phyloP scores from a whole-genome alignment of 73 alveolate species.

The Tetrahymena elliotti region DNA sequence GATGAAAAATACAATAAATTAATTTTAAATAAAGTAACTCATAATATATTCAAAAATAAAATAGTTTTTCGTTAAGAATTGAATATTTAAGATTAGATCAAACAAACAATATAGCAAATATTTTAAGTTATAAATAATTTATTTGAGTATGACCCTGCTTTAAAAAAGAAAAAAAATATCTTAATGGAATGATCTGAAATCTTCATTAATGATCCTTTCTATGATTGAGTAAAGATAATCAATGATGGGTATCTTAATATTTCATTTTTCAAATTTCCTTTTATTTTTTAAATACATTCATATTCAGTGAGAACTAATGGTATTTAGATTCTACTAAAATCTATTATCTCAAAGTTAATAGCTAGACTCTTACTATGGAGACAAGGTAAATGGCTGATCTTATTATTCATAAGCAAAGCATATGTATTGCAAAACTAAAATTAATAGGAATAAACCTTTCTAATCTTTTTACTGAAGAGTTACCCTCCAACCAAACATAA shows the following conservation, averaged over 20 bases:
- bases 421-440: slow-evolving; percentile 56
- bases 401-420: slow-evolving; percentile 64
- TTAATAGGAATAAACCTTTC: slow-evolving; percentile 66
- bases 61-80: slow-evolving; percentile 86
- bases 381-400: slow-evolving; percentile 39
- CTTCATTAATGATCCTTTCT: slow-evolving; percentile 93
- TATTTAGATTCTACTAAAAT: slow-evolving; percentile 48
- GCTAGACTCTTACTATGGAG: slow-evolving; percentile 33
- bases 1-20: slow-evolving; percentile 74
- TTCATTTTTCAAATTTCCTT: neutral
- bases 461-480: slow-evolving; percentile 51
- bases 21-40: neutral
- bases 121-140: slow-evolving; percentile 89
- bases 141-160: slow-evolving; percentile 75
- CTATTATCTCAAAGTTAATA: slow-evolving; percentile 6
- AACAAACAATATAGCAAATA: slow-evolving; percentile 87
- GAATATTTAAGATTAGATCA: slow-evolving; percentile 96
- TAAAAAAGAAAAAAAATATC: slow-evolving; percentile 77
- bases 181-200: slow-evolving; percentile 95
- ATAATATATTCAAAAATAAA: neutral
- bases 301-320: slow-evolving; percentile 8
- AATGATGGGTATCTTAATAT: slow-evolving; percentile 39
- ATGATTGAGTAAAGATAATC: slow-evolving; percentile 89
- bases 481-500: slow-evolving; percentile 52
- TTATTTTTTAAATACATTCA: neutral